A percentile compares a stretch with the other conserved stretches of the same genome.
Evolutionary conservation across 1,139 yeast genomes (phyloP).

Genomic region (Chernovozyma sophiae-reginae): DNA sequence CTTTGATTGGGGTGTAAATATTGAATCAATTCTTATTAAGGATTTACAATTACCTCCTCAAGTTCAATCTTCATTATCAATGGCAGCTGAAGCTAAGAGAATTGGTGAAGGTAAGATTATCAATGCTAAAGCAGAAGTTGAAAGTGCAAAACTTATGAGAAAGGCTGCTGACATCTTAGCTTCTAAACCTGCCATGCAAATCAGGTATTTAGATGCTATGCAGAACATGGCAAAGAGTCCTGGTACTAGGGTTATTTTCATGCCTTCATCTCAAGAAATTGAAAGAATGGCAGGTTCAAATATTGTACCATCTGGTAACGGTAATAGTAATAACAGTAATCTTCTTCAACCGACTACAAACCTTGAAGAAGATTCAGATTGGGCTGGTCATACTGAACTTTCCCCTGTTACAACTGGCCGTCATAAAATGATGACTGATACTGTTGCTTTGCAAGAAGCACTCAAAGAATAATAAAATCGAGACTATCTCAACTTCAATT

Average conservation of each 20-base stretch:
- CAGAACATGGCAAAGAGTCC: conserved; percentile 66
- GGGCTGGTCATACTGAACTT: conserved; percentile 13
- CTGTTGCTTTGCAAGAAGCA: conserved; percentile 30
- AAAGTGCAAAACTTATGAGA: conserved; percentile 72
- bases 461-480: conserved; percentile 6
- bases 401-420: conserved; percentile 9
- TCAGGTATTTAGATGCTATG: conserved; percentile 76
- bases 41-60: conserved; percentile 56
- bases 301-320: conserved; percentile 7
- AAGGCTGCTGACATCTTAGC: conserved; percentile 76
- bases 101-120: conserved; percentile 77
- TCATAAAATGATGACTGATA: conserved; percentile 14
- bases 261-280: conserved; percentile 54
- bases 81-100: conserved; percentile 75
- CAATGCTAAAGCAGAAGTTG: conserved; percentile 74
- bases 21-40: conserved; percentile 67
- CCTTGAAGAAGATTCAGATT: conserved; percentile 19
- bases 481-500: neutral
- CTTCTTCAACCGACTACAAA: conserved; percentile 8
- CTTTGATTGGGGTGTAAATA: conserved; percentile 66
- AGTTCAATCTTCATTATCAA: conserved; percentile 60
- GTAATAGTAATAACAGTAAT: conserved; percentile 6
- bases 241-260: conserved; percentile 65
- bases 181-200: conserved; percentile 76
- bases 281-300: conserved; percentile 31